A percentile compares a stretch with the other conserved stretches of the same genome.
phyloP scores from a whole-genome alignment of 306 rosid genomes.

The Macrotyloma uniflorum region DNA sequence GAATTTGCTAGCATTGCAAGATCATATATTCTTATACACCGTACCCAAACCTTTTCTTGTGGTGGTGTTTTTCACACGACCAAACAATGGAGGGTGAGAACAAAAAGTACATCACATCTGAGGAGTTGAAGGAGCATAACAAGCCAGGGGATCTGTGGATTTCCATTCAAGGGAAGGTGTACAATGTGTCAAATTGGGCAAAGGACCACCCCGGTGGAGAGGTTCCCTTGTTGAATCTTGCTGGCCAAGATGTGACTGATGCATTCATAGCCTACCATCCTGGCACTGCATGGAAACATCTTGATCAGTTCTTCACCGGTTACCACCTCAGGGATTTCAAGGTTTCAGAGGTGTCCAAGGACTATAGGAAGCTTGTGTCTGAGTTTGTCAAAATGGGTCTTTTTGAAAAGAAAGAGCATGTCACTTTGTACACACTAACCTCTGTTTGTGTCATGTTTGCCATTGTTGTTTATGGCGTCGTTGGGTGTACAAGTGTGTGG shows the following conservation, averaged over 20 bases:
- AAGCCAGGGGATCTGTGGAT: constrained; percentile 76
- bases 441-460: constrained; percentile 49
- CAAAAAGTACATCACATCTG: constrained; percentile 55
- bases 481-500: constrained; percentile 50
- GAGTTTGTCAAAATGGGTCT: constrained; percentile 65
- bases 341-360: constrained; percentile 71
- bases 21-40: neutral
- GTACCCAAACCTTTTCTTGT: neutral
- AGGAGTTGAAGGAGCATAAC: constrained; percentile 58
- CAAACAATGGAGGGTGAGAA: constrained; percentile 41
- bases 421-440: constrained; percentile 32
- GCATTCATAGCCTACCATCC: constrained; percentile 84
- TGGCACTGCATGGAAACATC: constrained; percentile 62
- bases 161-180: constrained; percentile 77
- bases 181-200: constrained; percentile 70
- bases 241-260: constrained; percentile 80
- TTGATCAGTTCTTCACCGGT: constrained; percentile 68
- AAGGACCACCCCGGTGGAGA: constrained; percentile 80
- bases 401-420: constrained; percentile 68
- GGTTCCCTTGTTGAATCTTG: constrained; percentile 52
- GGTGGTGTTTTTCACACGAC: neutral
- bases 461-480: constrained; percentile 54
- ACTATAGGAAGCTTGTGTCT: constrained; percentile 58
- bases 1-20: neutral
- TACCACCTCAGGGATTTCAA: constrained; percentile 50